phyloP scores from a whole-genome alignment of 495 filamentous ascomycete genomes.

The Aspergillus affinis region DNA sequence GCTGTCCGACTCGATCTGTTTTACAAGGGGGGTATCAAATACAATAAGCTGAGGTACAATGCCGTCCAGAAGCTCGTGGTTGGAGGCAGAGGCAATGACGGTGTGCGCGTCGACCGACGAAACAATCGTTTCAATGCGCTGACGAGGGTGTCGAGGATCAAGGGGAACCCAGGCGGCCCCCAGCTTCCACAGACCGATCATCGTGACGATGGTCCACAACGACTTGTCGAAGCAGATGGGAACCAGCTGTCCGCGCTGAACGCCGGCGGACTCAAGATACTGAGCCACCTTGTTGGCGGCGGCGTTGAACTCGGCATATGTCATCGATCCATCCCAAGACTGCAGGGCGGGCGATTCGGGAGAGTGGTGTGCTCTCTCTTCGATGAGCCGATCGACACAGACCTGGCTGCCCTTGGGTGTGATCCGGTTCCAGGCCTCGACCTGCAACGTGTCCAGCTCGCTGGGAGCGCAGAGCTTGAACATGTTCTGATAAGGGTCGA shows the following conservation, averaged over 20 bases:
- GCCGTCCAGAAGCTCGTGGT: conserved; percentile 15
- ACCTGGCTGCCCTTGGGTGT: conserved; percentile 15
- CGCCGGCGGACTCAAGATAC: conserved; percentile 16
- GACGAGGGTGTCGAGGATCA: conserved; percentile 36
- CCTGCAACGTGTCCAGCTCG: conserved; percentile 17
- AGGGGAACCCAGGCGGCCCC: conserved; percentile 46
- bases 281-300: conserved; percentile 25
- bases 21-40: conserved; percentile 13
- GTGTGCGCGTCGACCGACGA: conserved; percentile 22
- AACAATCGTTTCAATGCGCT: conserved; percentile 35
- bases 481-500: conserved; percentile 12
- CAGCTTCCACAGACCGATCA: conserved; percentile 48
- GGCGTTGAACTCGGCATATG: conserved; percentile 34
- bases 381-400: conserved; percentile 29
- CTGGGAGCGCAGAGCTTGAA: conserved; percentile 14
- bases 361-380: conserved; percentile 11
- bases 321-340: conserved; percentile 39
- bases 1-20: conserved; percentile 1
- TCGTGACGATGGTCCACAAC: conserved; percentile 41
- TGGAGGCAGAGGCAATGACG: conserved; percentile 23
- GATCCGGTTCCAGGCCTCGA: conserved; percentile 25
- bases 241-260: conserved; percentile 13
- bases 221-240: conserved; percentile 35
- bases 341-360: conserved; percentile 30
- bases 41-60: conserved; percentile 10